Conservation (phyloP, 177 flowering plant genomes). For the Vitis hybrid region DNA sequence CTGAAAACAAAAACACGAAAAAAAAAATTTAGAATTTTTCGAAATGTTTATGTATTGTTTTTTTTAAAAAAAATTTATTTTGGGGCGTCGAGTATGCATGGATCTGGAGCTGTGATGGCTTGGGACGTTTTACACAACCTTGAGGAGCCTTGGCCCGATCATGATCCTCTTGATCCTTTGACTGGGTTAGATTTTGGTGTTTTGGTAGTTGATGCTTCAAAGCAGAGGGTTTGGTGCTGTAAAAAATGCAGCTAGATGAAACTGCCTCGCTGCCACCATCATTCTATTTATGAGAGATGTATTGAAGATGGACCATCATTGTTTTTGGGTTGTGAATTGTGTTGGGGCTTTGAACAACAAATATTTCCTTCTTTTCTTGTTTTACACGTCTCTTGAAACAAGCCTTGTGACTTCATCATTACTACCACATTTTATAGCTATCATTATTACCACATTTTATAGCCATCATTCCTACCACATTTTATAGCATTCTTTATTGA, state of each 20-base stretch:
- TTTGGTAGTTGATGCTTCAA: slow-evolving; percentile 35
- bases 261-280: slow-evolving; percentile 98
- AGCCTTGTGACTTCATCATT: slow-evolving; percentile 77
- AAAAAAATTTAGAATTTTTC: too few relatives aligned
- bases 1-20: too few relatives aligned
- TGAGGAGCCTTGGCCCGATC: slow-evolving; percentile 90
- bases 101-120: slow-evolving; percentile 75
- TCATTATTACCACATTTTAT: too few relatives aligned
- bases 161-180: slow-evolving; percentile 92
- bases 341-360: slow-evolving; percentile 97
- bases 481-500: slow-evolving; percentile 93
- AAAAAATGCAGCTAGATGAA: slow-evolving; percentile 90
- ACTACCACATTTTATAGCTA: slow-evolving; percentile 33
- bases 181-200: slow-evolving; percentile 48
- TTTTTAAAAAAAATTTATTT: too few relatives aligned
- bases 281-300: slow-evolving; percentile 90
- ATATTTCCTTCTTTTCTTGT: slow-evolving; percentile 95
- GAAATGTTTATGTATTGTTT: too few relatives aligned
- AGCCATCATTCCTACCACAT: slow-evolving; percentile 14
- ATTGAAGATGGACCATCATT: slow-evolving; percentile 99
- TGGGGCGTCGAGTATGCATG: slow-evolving; percentile 39
- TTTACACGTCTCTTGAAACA: slow-evolving; percentile 96
- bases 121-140: slow-evolving; percentile 85
- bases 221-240: slow-evolving; percentile 63
- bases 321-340: slow-evolving; percentile 99